Base-by-base conservation (phyloP, 129 eudicot species). In the Daucus carota region DNA sequence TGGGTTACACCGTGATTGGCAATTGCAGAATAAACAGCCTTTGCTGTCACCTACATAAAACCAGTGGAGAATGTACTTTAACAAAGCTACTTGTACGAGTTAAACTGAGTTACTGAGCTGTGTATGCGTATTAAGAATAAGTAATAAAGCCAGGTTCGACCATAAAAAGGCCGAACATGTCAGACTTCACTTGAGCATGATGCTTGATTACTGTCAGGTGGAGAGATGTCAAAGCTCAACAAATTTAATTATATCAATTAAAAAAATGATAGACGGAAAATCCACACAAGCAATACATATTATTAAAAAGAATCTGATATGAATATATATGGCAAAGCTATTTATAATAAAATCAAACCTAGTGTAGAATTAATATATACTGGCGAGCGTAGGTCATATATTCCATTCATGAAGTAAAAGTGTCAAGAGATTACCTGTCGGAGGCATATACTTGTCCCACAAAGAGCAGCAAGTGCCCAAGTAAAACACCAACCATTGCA, bases 401-500 rank as follows among this genome's bases (percentile, higher is more conserved):
- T 67, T 69, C 46, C 47, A 36, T 22, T 13, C 15, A 70, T 40
- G 44, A 26, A 43, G 32, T 15, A 57, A 43, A 42, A 31, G 26
- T 46, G 29, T 24, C 75, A 41, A 71, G 36, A 43, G 38, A 41
- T 57, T 42, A 76, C 79, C 73, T 76, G 79, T 63, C 79, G 72
- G 45, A 76, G 79, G 72, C 79, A 76, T 59, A 62, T 71, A 78
- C 73, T 94, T 44, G 99, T 94, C 54, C 99, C 97, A 81, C 96
- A 86, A 38, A 89, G 84, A 63, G 96, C 96, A 17, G 99, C 97
- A 46, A 94, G 88, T 26, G 90, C 75, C 99, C 99, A 94, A 46
- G 96, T 82, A 83, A 84, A 89, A 67, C 92, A 86, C 99, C 99
- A 94, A 43, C 99, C 99, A 20, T 94, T 94, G 75, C 99, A 94